Evolutionary conservation across 2,329 filamentous ascomycete genomes (phyloP), one percentile per base, ranked within the genome.

Genomic region (Coniella lustricola): DNA sequence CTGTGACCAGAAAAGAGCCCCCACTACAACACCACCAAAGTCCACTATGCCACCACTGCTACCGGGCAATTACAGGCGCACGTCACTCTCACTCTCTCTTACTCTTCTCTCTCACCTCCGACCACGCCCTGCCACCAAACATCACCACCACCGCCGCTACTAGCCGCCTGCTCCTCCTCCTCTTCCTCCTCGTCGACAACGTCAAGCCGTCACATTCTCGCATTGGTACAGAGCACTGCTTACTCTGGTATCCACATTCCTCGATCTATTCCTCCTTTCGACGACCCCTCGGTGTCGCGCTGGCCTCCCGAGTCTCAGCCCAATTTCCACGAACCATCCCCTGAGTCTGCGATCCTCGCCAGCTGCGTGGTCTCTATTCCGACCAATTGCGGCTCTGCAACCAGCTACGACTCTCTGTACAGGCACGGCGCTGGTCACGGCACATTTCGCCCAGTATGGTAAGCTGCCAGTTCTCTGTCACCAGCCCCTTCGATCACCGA

Each of bases 361-460:
- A 33, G 21, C 39, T 22, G 20, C 20, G 25, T 10, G 25, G 25
- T 29, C n/a, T 29, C 25, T 5, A 29, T 5, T 29, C 25, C 25
- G 10, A 29, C 5, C 5, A 5, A 5, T 10, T 5, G 5, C 10
- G 10, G 25, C 25, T 29, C 25, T 29, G 5, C 25, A 5, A 29
- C 25, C 25, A 29, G 25, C 25, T 10, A 29, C 25, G 25, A 29
- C 25, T 29, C 25, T 10, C 10, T 29, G 5, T 10, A 29, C 25
- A 29, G 5, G 5, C 25, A 29, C 25, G 10, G 25, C 5, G 10
- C 10, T 10, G 5, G 5, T 10, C 5, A 29, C 25, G 10, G 25
- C 25, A 29, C 25, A 29, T 29, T 29, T 21, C 44, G 39, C 50
- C 50, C 48, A 31, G 17, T 44, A 53, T 53, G 50, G 50, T 53